Base-by-base conservation (phyloP, 176 grass and related monocot species). In the Juncus effusus region DNA sequence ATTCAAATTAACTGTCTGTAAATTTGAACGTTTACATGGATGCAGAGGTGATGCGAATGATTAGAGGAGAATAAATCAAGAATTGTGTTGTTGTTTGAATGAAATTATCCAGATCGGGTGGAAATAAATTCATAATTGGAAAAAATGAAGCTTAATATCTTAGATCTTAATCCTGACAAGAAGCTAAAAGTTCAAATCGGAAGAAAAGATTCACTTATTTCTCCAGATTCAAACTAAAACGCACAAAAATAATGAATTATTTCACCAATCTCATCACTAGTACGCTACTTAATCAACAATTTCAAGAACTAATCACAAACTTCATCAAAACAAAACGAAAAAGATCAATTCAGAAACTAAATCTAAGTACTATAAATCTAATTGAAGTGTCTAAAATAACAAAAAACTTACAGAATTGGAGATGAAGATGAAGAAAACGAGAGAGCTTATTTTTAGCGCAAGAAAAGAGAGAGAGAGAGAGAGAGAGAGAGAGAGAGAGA, bases 121-220 rank as follows among this genome's bases (percentile, higher is more conserved):
- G 7, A 58, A 44, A 8, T 58, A 40, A 56, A 58, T 58, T 59
- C 11, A 57, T 39, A 19, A 40, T 44, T 42, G 6, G 12, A 71
- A 71, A 44, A 28, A 14, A 58, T 15, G 36, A 70, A 56, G 14
- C 41, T 6, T 56, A 0, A 6, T 51, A 12, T 51, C 3, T 56
- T 51, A 71, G 53, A 71, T 71, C 67, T 71, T 40, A 54, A 56
- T 28, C 41, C 8, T 16, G 38, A 70, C 40, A 12, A 70, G 52
- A 16, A 28, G 2, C 2, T 0, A 56, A 57, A 5, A 42, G 6
- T 10, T 54, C 1, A 28, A 35, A 71, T 71, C 38, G 56, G 12
- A 70, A 4, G 15, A 58, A 58, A 28, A 6, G 4, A 39, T 7
- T 39, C n/a, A 13, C 4, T n/a, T 37, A 54, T 16, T 14, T 16